Evolutionary conservation across 2,329 filamentous ascomycete species (phyloP).

Genomic region (Ophiostoma perfectum): DNA sequence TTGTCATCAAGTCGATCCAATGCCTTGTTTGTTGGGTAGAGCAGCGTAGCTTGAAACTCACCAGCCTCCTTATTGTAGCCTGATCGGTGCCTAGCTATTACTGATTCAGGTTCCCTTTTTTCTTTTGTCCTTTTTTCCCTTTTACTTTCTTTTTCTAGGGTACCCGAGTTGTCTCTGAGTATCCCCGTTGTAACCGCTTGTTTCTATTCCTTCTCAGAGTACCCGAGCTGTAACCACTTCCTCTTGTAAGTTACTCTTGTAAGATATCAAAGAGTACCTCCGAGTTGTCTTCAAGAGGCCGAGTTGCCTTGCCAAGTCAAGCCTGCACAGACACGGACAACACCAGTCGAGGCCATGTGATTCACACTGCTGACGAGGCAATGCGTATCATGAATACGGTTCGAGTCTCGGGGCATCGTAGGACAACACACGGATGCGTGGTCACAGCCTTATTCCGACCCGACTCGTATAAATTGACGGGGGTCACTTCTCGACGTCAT

Average conservation of each 20-base stretch:
- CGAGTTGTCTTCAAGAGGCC: not conserved
- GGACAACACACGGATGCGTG: not conserved
- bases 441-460: not conserved
- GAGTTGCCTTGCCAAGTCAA: not conserved
- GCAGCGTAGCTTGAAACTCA: too few species aligned
- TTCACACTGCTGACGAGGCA: not conserved
- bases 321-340: too few species aligned
- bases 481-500: not conserved
- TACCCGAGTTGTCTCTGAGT: too few species aligned
- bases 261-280: too few species aligned
- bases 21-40: not conserved
- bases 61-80: conserved; percentile 1
- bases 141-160: not conserved
- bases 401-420: not conserved
- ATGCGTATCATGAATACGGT: not conserved
- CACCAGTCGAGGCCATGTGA: not conserved
- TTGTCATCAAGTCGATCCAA: not conserved
- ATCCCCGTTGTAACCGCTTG: too few species aligned
- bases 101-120: not conserved
- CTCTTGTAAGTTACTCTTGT: too few species aligned
- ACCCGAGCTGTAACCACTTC: too few species aligned
- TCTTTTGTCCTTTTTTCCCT: not conserved
- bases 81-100: not conserved
- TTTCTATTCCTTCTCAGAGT: too few species aligned
- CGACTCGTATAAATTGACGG: not conserved